Evolutionary conservation across 1,284 basidiomycete species (phyloP).

Genomic region (Pterula multifida): DNA sequence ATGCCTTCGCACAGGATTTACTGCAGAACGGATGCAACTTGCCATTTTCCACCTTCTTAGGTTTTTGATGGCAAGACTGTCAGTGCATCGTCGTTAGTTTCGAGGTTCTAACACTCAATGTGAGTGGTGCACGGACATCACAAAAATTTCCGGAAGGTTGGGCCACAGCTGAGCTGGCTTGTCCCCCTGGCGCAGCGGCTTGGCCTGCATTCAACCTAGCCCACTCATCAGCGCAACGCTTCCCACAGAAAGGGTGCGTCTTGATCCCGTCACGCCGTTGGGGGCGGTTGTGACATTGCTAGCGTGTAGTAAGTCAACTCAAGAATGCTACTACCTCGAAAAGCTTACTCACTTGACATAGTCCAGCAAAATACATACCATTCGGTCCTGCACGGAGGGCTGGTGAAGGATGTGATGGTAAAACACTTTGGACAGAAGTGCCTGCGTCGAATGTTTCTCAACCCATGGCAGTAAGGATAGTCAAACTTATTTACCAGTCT

Average conservation of each 20-base stretch:
- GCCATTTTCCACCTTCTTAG: constrained; percentile 17
- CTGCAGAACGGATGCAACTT: constrained; percentile 26
- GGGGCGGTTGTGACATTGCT: constrained; percentile 39
- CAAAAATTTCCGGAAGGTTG: constrained; percentile 13
- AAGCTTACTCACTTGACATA: constrained; percentile 1
- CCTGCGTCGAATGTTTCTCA: too few species aligned
- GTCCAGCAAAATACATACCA: background rate
- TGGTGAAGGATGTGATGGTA: background rate
- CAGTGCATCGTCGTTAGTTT: background rate
- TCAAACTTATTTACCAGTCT: background rate
- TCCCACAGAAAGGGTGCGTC: constrained; percentile 32
- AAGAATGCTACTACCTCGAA: background rate
- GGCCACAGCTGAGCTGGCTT: background rate
- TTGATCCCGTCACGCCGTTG: constrained; percentile 34
- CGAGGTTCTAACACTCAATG: background rate
- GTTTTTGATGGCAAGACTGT: constrained; percentile 6
- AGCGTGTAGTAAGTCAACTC: background rate
- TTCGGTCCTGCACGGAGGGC: background rate
- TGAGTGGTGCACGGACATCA: constrained; percentile 18
- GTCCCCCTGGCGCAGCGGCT: background rate
- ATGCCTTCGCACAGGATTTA: constrained; percentile 18
- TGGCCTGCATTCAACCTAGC: background rate
- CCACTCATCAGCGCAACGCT: constrained; percentile 28
- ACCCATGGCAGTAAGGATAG: too few species aligned
- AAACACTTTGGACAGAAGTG: too few species aligned